A percentile compares a stretch with the other conserved stretches of the same genome.
phyloP scores from a whole-genome alignment of 1,284 basidiomycete genomes.

The Marasmius tenuissimus region DNA sequence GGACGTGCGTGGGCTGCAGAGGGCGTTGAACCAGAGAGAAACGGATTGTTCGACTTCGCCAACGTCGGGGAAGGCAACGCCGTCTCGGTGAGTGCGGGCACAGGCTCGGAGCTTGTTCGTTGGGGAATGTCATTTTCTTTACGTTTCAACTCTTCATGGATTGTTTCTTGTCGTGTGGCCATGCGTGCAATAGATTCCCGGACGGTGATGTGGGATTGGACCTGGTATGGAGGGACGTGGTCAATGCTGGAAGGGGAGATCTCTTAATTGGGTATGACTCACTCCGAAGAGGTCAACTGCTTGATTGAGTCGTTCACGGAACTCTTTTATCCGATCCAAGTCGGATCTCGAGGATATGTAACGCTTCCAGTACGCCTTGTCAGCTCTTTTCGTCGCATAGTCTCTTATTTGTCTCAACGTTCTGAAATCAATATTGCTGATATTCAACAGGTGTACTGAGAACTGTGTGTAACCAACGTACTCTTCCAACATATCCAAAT shows the following conservation, averaged over 20 bases:
- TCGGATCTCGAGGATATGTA: neutral
- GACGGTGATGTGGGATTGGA: constrained; percentile 5
- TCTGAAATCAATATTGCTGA: neutral
- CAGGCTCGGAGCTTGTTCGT: neutral
- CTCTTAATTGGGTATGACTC: neutral
- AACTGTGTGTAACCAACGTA: neutral
- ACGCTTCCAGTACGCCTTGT: neutral
- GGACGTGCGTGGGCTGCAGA: neutral
- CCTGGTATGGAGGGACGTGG: neutral
- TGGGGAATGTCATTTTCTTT: too few species aligned
- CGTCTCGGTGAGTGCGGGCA: neutral
- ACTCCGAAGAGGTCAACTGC: constrained; percentile 3
- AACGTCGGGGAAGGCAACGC: neutral
- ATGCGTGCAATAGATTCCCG: neutral
- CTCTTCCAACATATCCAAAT: neutral
- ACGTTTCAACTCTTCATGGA: neutral
- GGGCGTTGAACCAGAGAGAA: too few species aligned
- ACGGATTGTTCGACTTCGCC: neutral
- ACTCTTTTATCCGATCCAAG: neutral
- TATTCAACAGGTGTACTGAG: neutral
- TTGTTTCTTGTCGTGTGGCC: neutral
- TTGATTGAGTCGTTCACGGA: constrained; percentile 2
- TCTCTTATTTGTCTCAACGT: neutral
- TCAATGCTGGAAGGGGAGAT: neutral
- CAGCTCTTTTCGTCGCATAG: neutral